Evolutionary conservation across 2,329 filamentous ascomycete species (phyloP).

Genomic region (Aspergillus hortae): DNA sequence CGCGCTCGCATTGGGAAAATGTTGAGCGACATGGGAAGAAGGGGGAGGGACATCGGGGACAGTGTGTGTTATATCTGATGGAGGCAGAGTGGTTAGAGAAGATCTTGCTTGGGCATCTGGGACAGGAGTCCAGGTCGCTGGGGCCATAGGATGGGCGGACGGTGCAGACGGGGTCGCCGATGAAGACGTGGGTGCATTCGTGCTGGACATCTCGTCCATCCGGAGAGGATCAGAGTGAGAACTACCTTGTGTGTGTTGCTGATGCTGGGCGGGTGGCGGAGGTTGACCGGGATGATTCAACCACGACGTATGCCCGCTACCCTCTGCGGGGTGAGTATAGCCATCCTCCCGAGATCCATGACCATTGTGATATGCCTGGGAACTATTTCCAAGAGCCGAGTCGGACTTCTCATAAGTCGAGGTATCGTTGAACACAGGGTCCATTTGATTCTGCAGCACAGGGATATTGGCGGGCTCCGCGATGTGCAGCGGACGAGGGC

Average conservation of each 20-base stretch:
- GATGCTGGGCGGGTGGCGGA: neutral
- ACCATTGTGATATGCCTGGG: slow-evolving; percentile 9
- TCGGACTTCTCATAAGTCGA: slow-evolving; percentile 52
- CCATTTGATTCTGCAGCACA: slow-evolving; percentile 68
- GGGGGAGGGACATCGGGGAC: slow-evolving; percentile 19
- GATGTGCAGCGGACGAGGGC: slow-evolving; percentile 66
- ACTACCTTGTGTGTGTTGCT: slow-evolving; percentile 27
- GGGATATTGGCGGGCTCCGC: slow-evolving; percentile 67
- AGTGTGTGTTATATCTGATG: slow-evolving; percentile 25
- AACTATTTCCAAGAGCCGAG: slow-evolving; percentile 18
- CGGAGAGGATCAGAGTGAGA: slow-evolving; percentile 25
- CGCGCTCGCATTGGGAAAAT: slow-evolving; percentile 25
- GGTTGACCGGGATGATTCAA: slow-evolving; percentile 18
- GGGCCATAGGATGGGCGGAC: slow-evolving; percentile 11
- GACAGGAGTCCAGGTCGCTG: slow-evolving; percentile 11
- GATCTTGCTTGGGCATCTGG: slow-evolving; percentile 14
- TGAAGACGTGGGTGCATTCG: slow-evolving; percentile 14
- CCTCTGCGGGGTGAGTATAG: slow-evolving; percentile 14
- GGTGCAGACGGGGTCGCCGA: slow-evolving; percentile 16
- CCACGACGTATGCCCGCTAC: slow-evolving; percentile 11
- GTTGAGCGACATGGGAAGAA: slow-evolving; percentile 25
- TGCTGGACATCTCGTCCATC: slow-evolving; percentile 20
- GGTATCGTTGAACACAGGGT: slow-evolving; percentile 67
- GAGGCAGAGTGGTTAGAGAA: slow-evolving; percentile 22
- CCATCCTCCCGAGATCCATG: slow-evolving; percentile 5